Base-by-base conservation (phyloP, 148 eudicot genomes). In the Oxyria digyna region DNA sequence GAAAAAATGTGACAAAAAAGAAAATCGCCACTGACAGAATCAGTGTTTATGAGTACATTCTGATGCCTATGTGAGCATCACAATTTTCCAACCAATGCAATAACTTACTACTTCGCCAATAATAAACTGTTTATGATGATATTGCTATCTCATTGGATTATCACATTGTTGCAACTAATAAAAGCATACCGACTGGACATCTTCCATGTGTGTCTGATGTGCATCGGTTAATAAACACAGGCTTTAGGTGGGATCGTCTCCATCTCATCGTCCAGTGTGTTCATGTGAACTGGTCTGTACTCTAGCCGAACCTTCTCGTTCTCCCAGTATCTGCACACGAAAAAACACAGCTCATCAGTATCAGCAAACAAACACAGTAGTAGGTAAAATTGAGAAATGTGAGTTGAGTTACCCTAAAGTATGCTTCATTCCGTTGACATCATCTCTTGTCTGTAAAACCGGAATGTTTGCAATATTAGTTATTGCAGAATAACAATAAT, bases 221-320 rank as follows among this genome's bases (percentile, higher is more conserved):
- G 20, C 37, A 35, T n/a, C 24, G 37, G 71, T 82, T 79, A 91
- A 57, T 91, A 91, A 24, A 91, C 97, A 75, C 97, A 87, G 46
- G 97, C 97, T 75, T 86, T 86, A 24, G 97, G 97, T 20, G 97
- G 97, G 83, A 91, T 86, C 10, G 97, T 18, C 77, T 88, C 97
- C 8, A 91, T 41, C 71, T 91, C 97, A 62, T 91, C 87, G 7
- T 91, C 97, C 74, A 91, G 73, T 14, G 97, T 91, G 79, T 91
- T 81, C 96, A 88, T 71, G 82, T 91, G 97, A 54, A 91, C 96
- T 35, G 96, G 92, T 67, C 97, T 77, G 80, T 91, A 91, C 50
- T 83, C 96, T 33, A 91, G 82, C 50, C 87, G 83, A 71, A 91
- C 97, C 76, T 88, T 83, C 79, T 87, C 97, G 24, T 85, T 81